Base-by-base conservation (phyloP, 2,329 filamentous ascomycete genomes). In the Hypoxylon sp. region DNA sequence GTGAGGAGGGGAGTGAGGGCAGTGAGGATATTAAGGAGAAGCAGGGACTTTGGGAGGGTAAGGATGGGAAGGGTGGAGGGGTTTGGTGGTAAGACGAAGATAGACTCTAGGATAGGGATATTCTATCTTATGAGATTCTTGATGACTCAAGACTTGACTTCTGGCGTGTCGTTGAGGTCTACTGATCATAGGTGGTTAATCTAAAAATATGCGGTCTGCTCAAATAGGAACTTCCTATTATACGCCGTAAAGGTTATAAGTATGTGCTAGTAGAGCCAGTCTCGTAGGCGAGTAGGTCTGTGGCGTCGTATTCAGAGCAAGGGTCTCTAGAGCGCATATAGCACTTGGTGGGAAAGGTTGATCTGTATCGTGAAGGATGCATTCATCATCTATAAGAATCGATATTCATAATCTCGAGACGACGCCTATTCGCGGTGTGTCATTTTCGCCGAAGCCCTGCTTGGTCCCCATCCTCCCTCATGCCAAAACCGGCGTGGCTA, bases 21-120 rank as follows among this genome's bases (percentile, higher is more conserved):
- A 25, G 59, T 27, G 80, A 78, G 27, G 81, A 80, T 64, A 74
- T 77, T 77, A 72, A 46, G 30, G 60, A 27, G 23, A 34, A 41
- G 37, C 37, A 2, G 37, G n/a, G 8, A 37, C 47, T 64, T 14
- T 64, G 29, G 34, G 60, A 68, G 25, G 47, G 68, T n/a, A 82
- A 79, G 66, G 77, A 80, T 67, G 78, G 79, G 16, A 74, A 72
- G 21, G 81, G 80, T 6, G 80, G 80, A 0, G 75, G 71, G 6
- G 81, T 78, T 21, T 77, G 77, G 63, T 83, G 81, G 81, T 83
- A 75, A 9, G 11, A 2, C 5, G 9, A 11, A 14, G 12, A 43
- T 54, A 3, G 51, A 34, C 5, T 5, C 9, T 39, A 37, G 25
- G 16, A 32, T 54, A 30, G 34, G 34, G 34, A 19, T 43, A 43